Conservation (phyloP, 108 stramenopile genomes). For the Licmophora abbreviata region DNA sequence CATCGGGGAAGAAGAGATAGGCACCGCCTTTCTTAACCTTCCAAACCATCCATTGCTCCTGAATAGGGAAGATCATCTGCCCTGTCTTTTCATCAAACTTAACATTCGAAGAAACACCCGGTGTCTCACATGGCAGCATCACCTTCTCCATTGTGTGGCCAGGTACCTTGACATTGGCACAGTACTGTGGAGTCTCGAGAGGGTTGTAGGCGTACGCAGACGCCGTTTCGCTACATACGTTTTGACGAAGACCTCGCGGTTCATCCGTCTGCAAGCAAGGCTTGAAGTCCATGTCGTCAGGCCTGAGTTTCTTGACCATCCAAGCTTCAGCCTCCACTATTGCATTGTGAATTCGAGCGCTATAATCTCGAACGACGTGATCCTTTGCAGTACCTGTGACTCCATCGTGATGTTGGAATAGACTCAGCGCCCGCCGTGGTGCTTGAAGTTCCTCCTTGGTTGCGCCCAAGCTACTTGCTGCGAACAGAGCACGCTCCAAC, state of each 20-base stretch:
- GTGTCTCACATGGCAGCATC: slow-evolving; percentile 36
- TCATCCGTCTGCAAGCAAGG: slow-evolving; percentile 32
- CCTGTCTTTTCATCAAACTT: slow-evolving; percentile 38
- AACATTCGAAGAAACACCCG: slow-evolving; percentile 12
- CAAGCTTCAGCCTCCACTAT: slow-evolving; percentile 25
- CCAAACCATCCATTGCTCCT: slow-evolving; percentile 61
- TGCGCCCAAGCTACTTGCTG: slow-evolving; percentile 32
- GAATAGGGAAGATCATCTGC: slow-evolving; percentile 35
- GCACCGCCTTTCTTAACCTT: slow-evolving; percentile 48
- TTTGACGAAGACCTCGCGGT: slow-evolving; percentile 29
- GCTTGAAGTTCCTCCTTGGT: slow-evolving; percentile 31
- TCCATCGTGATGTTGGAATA: slow-evolving; percentile 67
- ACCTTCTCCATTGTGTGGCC: slow-evolving; percentile 2
- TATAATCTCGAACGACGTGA: slow-evolving; percentile 50
- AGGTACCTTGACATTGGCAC: slow-evolving; percentile 29
- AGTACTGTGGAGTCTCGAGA: slow-evolving; percentile 26
- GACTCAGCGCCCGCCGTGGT: slow-evolving; percentile 29
- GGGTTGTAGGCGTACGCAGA: slow-evolving; percentile 44
- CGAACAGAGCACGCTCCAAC: slow-evolving; percentile 44
- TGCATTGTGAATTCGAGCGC: slow-evolving; percentile 28
- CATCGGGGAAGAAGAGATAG: slow-evolving; percentile 53
- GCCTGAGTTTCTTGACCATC: slow-evolving; percentile 18
- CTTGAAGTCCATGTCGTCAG: slow-evolving; percentile 2
- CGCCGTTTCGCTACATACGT: slow-evolving; percentile 22
- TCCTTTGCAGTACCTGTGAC: slow-evolving; percentile 52